phyloP scores from a whole-genome alignment of 768 basidiomycete species.

The Pholiota molesta region DNA sequence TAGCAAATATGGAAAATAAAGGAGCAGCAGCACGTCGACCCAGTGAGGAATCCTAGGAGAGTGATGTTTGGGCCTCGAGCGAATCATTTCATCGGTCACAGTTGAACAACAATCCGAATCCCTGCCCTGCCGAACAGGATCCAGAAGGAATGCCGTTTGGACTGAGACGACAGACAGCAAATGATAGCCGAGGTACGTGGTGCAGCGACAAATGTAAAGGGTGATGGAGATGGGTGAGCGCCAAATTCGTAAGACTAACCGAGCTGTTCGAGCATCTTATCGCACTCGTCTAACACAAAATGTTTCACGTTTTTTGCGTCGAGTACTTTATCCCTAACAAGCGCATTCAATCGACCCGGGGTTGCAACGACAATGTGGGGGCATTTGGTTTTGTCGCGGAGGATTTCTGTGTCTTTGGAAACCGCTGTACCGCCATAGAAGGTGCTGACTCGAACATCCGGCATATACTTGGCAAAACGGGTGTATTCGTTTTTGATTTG shows the following conservation, averaged over 20 bases:
- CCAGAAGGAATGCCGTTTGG: conserved; percentile 15
- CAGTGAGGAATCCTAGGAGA: conserved; percentile 19
- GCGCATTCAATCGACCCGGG: conserved; percentile 94
- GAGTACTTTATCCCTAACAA: conserved; percentile 92
- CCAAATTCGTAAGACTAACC: conserved; percentile 96
- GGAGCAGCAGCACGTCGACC: conserved; percentile 23
- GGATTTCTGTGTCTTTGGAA: conserved; percentile 88
- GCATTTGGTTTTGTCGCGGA: conserved; percentile 96
- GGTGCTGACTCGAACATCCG: conserved; percentile 94
- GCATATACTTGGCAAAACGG: conserved; percentile 99
- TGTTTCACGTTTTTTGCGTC: conserved; percentile 98
- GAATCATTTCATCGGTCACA: conserved; percentile 15
- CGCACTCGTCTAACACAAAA: conserved; percentile 99
- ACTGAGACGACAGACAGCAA: conserved; percentile 10
- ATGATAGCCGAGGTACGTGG: conserved; percentile 32
- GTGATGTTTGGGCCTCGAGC: conserved; percentile 21
- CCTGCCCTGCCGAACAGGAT: conserved; percentile 21
- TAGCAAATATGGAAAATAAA: conserved; percentile 31
- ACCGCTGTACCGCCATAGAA: conserved; percentile 98
- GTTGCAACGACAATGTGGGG: conserved; percentile 99
- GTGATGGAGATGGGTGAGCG: conserved; percentile 52
- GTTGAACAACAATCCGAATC: conserved; percentile 18
- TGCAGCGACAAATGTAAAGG: conserved; percentile 51
- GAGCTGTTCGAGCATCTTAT: conserved; percentile 99
- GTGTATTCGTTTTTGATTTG: conserved; percentile 99